These are phyloP conservation scores for Arxiozyma bovina DNA, from an alignment of 1,139 yeast genomes.

Conservation along the genomic window DNA sequence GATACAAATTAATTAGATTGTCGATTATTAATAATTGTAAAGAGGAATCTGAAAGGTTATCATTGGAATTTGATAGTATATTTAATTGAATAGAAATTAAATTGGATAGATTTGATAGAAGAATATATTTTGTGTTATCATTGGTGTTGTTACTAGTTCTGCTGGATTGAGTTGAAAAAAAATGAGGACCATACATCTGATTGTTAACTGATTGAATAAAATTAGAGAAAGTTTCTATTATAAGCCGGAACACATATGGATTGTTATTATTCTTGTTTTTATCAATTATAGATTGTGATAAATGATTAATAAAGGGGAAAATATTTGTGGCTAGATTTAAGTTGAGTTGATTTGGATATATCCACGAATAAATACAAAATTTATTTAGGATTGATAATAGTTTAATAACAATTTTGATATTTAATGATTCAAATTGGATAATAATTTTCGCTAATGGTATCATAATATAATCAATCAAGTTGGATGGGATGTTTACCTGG, in stretches of 20 bases:
- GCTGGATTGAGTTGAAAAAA: slow-evolving; percentile 21
- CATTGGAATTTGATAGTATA: slow-evolving; percentile 26
- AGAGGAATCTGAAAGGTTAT: slow-evolving; percentile 29
- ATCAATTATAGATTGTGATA: slow-evolving; percentile 25
- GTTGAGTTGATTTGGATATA: slow-evolving; percentile 31
- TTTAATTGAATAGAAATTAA: slow-evolving; percentile 39
- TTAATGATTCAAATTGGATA: background rate
- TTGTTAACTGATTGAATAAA: slow-evolving; percentile 13
- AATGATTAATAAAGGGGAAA: slow-evolving; percentile 40
- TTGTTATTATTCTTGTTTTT: slow-evolving; percentile 37
- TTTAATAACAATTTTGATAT: background rate
- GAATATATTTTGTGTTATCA: background rate
- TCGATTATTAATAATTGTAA: slow-evolving; percentile 33
- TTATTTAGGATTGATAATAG: background rate
- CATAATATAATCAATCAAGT: background rate
- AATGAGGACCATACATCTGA: slow-evolving; percentile 28
- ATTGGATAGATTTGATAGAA: slow-evolving; percentile 41
- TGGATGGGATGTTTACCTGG: background rate
- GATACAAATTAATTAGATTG: slow-evolving; percentile 33
- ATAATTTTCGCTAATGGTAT: background rate
- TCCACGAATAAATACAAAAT: background rate
- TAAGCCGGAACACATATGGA: background rate
- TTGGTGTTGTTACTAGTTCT: slow-evolving; percentile 17
- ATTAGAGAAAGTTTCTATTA: slow-evolving; percentile 2
- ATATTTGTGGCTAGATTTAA: slow-evolving; percentile 41